Evolutionary conservation across 2,329 filamentous ascomycete species (phyloP), one percentile per base, ranked within the genome.

Genomic region (Colletotrichum spaethianum): DNA sequence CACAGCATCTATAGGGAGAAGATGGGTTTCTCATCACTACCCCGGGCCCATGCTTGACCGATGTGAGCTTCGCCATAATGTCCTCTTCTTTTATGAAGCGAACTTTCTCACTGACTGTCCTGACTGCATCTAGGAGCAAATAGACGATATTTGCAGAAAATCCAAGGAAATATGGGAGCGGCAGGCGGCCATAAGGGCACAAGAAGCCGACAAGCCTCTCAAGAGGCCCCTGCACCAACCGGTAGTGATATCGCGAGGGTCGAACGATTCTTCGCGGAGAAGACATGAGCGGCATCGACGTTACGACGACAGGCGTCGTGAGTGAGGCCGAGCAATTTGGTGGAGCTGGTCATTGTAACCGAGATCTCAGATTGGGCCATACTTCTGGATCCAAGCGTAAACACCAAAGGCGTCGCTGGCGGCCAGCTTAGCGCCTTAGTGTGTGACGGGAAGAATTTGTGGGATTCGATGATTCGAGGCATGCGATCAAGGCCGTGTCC

Each of bases 1-100:
- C 53, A 73, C 57, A 38, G 36, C 31, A 75, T 68, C 76, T 66
- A 59, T 72, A 90, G 88, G 89, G 89, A 75, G 88, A 90, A 80
- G 89, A 91, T 79, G 89, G 89, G 2, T 91, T 87, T 75, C 83
- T 91, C 70, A 90, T 91, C 76, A 87, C 85, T 38, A 90, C 88
- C 2, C 87, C 88, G 9, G 89, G 89, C 42, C 82, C 85, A 66
- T 90, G 88, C 77, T 79, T 91, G 75, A 89, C 87, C 75, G 89
- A 91, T 82, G 89, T 90, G 80, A 86, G 88, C 77, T 53, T 60
- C 56, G 28, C 67, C 63, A 40, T 46, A 38, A 46, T n/a, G 44
- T 57, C 23, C 26, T 64, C 33, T 1, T 40, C 14, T 36, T 33
- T 55, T 38, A 28, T 40, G 70, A 67, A 66, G 50, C 65, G 57